These are phyloP conservation scores for Geosmithia putterillii DNA, from an alignment of 2,329 filamentous ascomycete species.

Conservation along the genomic window DNA sequence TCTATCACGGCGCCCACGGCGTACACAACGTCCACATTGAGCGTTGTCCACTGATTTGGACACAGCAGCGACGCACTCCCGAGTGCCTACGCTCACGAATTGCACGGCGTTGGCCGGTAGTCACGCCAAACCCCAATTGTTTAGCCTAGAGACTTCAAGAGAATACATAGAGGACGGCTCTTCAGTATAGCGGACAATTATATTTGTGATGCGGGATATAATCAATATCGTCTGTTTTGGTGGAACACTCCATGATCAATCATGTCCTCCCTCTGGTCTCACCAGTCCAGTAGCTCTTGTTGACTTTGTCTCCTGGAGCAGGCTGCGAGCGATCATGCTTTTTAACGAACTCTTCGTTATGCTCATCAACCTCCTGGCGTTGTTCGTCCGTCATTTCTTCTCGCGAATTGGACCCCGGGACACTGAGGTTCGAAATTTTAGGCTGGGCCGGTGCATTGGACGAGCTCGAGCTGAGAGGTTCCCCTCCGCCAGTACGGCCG, in stretches of 20 bases:
- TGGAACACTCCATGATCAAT: background rate
- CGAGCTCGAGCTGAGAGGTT: conserved; percentile 18
- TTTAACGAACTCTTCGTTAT: conserved; percentile 45
- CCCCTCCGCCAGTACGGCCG: conserved; percentile 25
- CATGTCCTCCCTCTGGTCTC: background rate
- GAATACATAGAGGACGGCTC: no score
- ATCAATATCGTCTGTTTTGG: no score
- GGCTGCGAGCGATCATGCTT: conserved; percentile 33
- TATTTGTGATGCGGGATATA: no score
- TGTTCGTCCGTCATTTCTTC: conserved; percentile 34
- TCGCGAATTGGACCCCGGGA: conserved; percentile 17
- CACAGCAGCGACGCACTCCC: no score
- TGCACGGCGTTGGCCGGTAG: no score
- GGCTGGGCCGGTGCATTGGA: conserved; percentile 27
- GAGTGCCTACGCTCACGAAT: no score
- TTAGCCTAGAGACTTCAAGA: no score
- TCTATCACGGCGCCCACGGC: no score
- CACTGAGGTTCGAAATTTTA: conserved; percentile 36
- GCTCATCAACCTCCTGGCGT: conserved; percentile 42
- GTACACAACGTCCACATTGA: no score
- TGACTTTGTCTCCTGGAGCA: conserved; percentile 36
- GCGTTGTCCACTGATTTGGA: no score
- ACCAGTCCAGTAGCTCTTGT: conserved; percentile 39
- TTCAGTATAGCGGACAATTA: no score
- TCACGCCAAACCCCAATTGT: no score